These are phyloP conservation scores for Candida fluviatilis DNA, from an alignment of 805 yeast species.

Conservation along the genomic window DNA sequence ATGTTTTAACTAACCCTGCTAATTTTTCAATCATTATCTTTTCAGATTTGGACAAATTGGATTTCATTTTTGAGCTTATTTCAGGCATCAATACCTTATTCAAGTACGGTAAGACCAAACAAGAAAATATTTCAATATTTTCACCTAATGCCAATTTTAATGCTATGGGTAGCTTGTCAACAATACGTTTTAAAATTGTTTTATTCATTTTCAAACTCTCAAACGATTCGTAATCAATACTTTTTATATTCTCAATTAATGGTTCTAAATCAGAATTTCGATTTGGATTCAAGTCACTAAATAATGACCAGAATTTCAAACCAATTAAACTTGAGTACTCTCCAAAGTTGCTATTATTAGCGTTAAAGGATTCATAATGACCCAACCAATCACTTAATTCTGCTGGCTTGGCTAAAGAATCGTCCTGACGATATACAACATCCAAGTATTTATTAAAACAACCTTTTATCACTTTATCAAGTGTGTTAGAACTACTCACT, in stretches of 20 bases:
- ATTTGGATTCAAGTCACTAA: slow-evolving; percentile 52
- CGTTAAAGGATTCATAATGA: slow-evolving; percentile 58
- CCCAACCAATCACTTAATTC: slow-evolving; percentile 70
- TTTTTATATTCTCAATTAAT: slow-evolving; percentile 28
- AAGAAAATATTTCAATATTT: slow-evolving; percentile 19
- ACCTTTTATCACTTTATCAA: slow-evolving; percentile 66
- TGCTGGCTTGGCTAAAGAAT: slow-evolving; percentile 54
- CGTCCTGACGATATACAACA: slow-evolving; percentile 59
- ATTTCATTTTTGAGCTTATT: slow-evolving; percentile 16
- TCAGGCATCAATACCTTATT: slow-evolving; percentile 29
- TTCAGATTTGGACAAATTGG: slow-evolving; percentile 24
- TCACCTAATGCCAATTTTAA: slow-evolving; percentile 24
- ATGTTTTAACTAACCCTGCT: slow-evolving; percentile 32
- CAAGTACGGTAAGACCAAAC: slow-evolving; percentile 32
- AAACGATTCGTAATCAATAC: slow-evolving; percentile 33
- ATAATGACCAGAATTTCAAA: slow-evolving; percentile 58
- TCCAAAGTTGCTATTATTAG: slow-evolving; percentile 33
- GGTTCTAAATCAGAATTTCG: slow-evolving; percentile 10
- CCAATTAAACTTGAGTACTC: slow-evolving; percentile 56
- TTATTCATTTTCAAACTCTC: slow-evolving; percentile 33
- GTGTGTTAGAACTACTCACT: slow-evolving; percentile 32
- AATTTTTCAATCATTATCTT: slow-evolving; percentile 30
- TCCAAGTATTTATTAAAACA: slow-evolving; percentile 66
- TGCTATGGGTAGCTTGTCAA: slow-evolving; percentile 24
- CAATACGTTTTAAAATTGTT: slow-evolving; percentile 27